These are phyloP conservation scores for Phaeomoniella chlamydospora DNA, from an alignment of 2,329 filamentous ascomycete genomes.

Conservation along the genomic window DNA sequence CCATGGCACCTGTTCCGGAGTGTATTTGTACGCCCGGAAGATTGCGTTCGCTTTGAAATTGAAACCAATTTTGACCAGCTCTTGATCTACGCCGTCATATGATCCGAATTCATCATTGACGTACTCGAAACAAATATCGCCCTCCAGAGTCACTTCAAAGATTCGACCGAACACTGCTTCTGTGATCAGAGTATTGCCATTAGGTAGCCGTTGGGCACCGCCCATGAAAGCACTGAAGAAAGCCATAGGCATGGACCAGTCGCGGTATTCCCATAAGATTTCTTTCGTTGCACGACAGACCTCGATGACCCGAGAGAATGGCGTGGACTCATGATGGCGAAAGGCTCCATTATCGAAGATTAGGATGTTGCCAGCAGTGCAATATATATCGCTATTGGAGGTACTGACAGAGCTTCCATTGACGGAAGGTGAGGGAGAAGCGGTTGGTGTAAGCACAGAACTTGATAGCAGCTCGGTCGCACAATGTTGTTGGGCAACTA, in stretches of 20 bases:
- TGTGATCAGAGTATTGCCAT: slow-evolving; percentile 28
- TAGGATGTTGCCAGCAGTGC: slow-evolving; percentile 25
- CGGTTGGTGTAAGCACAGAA: not conserved
- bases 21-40: slow-evolving; percentile 30
- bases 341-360: slow-evolving; percentile 33
- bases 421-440: too few relatives aligned
- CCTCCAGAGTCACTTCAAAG: slow-evolving; percentile 27
- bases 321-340: slow-evolving; percentile 22
- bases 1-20: slow-evolving; percentile 26
- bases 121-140: slow-evolving; percentile 29
- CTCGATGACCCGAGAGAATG: slow-evolving; percentile 27
- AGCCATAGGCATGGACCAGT: slow-evolving; percentile 19
- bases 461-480: slow-evolving; percentile 20
- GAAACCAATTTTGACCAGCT: slow-evolving; percentile 22
- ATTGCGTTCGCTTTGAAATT: slow-evolving; percentile 26
- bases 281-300: slow-evolving; percentile 22
- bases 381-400: too few relatives aligned
- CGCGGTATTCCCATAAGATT: slow-evolving; percentile 29
- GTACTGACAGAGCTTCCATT: too few relatives aligned
- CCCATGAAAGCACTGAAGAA: slow-evolving; percentile 36
- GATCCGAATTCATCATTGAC: slow-evolving; percentile 25
- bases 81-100: slow-evolving; percentile 18
- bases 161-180: slow-evolving; percentile 29
- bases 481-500: slow-evolving; percentile 30
- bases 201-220: slow-evolving; percentile 24